Conservation (phyloP, 192 early-diverging fungal species). For the Podila epicladia region DNA sequence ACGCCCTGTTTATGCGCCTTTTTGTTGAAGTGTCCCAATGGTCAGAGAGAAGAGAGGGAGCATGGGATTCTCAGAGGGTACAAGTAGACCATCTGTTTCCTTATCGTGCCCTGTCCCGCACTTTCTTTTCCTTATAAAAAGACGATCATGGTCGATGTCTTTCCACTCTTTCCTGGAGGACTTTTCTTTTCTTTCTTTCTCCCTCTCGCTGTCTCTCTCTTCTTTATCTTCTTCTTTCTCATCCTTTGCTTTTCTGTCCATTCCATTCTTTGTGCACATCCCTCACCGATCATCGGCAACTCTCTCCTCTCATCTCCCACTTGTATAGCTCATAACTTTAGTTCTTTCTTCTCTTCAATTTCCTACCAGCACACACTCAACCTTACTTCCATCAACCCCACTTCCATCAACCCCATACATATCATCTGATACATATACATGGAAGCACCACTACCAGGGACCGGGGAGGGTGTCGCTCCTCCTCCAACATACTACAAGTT, state of each 20-base stretch:
- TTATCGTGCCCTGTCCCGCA: background rate
- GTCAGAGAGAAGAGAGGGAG: too few species aligned
- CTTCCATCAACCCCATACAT: background rate
- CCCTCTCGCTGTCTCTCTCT: too few species aligned
- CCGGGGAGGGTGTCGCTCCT: slow-evolving; percentile 7
- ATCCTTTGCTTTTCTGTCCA: background rate
- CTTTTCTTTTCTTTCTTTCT: too few species aligned
- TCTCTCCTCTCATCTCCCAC: background rate
- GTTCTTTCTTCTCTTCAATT: background rate
- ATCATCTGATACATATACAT: background rate
- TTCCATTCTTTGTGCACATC: background rate
- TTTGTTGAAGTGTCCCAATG: too few species aligned
- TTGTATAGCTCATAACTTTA: background rate
- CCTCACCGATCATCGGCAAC: background rate
- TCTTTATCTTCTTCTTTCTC: background rate
- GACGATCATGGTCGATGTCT: slow-evolving; percentile 1
- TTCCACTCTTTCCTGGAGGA: background rate
- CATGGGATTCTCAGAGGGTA: too few species aligned
- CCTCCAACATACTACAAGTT: slow-evolving; percentile 67
- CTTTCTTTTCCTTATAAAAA: background rate
- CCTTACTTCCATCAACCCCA: background rate
- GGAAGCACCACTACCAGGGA: slow-evolving; percentile 2
- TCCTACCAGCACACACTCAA: background rate
- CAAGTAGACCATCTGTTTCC: background rate
- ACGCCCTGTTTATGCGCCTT: too few species aligned